Conservation (phyloP, 2,329 filamentous ascomycete species). For the Drechslerella coelobrocha region DNA sequence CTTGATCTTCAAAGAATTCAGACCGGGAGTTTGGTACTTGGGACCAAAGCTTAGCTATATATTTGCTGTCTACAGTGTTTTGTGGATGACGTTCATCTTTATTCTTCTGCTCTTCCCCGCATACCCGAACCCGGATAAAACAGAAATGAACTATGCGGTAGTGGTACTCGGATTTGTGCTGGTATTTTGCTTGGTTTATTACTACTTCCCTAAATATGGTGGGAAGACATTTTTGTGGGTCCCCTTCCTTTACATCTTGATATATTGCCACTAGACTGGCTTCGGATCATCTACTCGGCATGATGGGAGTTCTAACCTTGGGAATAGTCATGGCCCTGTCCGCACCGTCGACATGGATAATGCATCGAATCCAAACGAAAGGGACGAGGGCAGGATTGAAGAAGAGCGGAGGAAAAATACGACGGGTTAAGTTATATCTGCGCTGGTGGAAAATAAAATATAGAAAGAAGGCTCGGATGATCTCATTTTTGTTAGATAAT, state of each 20-base stretch:
- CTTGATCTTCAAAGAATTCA: slow-evolving; percentile 55
- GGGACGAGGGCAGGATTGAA: not conserved
- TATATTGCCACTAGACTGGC: not conserved
- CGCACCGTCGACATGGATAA: slow-evolving; percentile 16
- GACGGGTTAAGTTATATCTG: not conserved
- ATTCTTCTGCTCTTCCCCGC: slow-evolving; percentile 55
- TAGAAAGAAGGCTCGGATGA: too few species aligned
- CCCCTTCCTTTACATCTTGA: not conserved
- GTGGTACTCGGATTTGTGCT: slow-evolving; percentile 56
- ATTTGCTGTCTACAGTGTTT: slow-evolving; percentile 54
- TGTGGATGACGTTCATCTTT: slow-evolving; percentile 57
- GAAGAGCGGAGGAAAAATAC: slow-evolving; percentile 5
- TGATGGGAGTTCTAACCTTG: too few species aligned
- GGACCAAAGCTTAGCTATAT: slow-evolving; percentile 54
- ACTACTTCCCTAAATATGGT: slow-evolving; percentile 54
- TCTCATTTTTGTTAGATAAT: too few species aligned
- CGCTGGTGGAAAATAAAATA: too few species aligned
- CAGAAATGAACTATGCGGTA: slow-evolving; percentile 57
- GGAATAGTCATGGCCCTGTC: slow-evolving; percentile 18
- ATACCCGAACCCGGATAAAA: slow-evolving; percentile 51
- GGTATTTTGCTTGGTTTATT: slow-evolving; percentile 56
- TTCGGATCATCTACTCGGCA: too few species aligned
- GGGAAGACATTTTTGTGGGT: slow-evolving; percentile 56
- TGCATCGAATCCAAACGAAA: slow-evolving; percentile 8
- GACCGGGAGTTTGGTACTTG: slow-evolving; percentile 56